Percentiles rank a stretch among this genome's conserved stretches.
Evolutionary conservation across 495 filamentous ascomycete species (phyloP).

Genomic region (Penicillium crystallinum): DNA sequence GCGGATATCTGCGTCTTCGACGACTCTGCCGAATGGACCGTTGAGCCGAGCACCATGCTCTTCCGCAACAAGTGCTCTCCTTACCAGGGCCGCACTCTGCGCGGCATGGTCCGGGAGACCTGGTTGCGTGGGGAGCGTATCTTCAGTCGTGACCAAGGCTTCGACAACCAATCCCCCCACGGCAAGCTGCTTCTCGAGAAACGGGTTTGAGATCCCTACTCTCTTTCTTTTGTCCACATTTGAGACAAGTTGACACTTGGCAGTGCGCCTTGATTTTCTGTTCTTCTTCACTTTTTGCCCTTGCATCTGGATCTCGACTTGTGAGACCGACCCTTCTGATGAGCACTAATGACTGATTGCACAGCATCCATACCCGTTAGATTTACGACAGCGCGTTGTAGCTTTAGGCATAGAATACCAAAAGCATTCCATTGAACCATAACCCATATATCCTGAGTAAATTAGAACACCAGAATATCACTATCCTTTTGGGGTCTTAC

Average conservation of each 20-base stretch:
- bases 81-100: slow-evolving; percentile 79
- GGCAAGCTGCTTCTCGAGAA: slow-evolving; percentile 59
- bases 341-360: slow-evolving; percentile 30
- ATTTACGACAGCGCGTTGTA: slow-evolving; percentile 27
- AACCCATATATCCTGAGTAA: not conserved
- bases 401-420: slow-evolving; percentile 22
- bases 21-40: slow-evolving; percentile 68
- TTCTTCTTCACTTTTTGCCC: not conserved
- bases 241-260: slow-evolving; percentile 15
- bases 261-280: slow-evolving; percentile 6
- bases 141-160: slow-evolving; percentile 59
- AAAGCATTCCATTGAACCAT: slow-evolving; percentile 3
- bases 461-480: not conserved
- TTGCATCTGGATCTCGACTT: slow-evolving; percentile 13
- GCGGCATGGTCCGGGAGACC: slow-evolving; percentile 80
- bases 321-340: slow-evolving; percentile 10
- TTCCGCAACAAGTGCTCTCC: slow-evolving; percentile 95
- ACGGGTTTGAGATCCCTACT: slow-evolving; percentile 31
- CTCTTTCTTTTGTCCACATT: slow-evolving; percentile 5
- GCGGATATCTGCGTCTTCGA: slow-evolving; percentile 94
- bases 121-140: slow-evolving; percentile 80
- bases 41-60: slow-evolving; percentile 66
- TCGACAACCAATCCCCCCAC: slow-evolving; percentile 52
- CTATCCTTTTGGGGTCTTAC: not conserved
- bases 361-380: slow-evolving; percentile 30